These are phyloP conservation scores for Atkinsonella texensis DNA, from an alignment of 2,329 filamentous ascomycete species.

Conservation along the genomic window DNA sequence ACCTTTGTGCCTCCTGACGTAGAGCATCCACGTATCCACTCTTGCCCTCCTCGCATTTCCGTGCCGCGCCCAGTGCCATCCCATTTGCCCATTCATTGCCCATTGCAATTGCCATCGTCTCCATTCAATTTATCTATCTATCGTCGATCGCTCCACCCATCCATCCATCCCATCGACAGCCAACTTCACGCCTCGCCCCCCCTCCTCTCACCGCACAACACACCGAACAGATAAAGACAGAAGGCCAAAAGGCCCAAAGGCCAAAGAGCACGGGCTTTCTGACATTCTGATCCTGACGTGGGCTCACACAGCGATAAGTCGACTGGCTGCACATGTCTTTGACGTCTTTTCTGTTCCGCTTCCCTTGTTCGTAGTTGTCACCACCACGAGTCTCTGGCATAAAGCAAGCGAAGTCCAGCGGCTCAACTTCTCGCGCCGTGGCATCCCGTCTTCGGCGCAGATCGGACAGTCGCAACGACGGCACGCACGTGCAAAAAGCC, in stretches of 20 bases:
- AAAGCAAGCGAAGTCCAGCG: not conserved
- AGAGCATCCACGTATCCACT: too few species aligned
- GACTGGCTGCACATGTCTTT: not conserved
- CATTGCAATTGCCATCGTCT: not conserved
- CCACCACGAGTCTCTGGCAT: not conserved
- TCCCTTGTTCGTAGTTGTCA: not conserved
- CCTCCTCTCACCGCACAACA: not conserved
- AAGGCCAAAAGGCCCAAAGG: not conserved
- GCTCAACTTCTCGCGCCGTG: slow-evolving; percentile 3
- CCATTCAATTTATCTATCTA: not conserved
- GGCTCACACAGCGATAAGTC: too few species aligned
- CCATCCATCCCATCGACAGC: not conserved
- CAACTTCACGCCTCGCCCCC: not conserved
- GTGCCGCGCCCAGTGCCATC: not conserved
- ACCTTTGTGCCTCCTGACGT: not conserved
- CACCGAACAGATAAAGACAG: too few species aligned
- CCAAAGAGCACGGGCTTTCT: not conserved
- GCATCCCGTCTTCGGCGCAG: not conserved
- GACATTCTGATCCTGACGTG: too few species aligned
- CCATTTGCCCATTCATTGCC: not conserved
- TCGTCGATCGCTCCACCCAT: not conserved
- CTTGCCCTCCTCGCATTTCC: not conserved
- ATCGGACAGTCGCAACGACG: slow-evolving; percentile 1
- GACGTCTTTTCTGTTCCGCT: not conserved
- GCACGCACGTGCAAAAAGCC: slow-evolving; percentile 2